Percentiles rank a stretch among this genome's conserved stretches.
Evolutionary conservation across 352 stramenopile species (phyloP).

Genomic region (Phytopythium sindhum): DNA sequence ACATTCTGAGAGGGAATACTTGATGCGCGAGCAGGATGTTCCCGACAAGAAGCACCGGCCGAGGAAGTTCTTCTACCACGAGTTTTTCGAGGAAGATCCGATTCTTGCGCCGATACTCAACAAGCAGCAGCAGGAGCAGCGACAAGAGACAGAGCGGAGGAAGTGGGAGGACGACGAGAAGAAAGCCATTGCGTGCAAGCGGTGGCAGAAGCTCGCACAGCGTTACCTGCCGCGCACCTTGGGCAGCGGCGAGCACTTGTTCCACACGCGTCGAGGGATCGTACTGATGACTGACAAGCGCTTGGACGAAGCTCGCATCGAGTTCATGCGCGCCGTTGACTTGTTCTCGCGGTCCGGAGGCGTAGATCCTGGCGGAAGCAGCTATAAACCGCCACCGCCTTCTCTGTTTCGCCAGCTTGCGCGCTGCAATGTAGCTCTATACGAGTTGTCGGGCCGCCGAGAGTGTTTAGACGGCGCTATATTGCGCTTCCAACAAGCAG

Average conservation of each 20-base stretch:
- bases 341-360: constrained; percentile 3
- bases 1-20: constrained; percentile 26
- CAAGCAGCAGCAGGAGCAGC: constrained; percentile 7
- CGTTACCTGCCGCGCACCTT: constrained; percentile 40
- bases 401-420: constrained; percentile 41
- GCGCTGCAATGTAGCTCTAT: constrained; percentile 37
- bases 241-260: constrained; percentile 18
- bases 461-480: constrained; percentile 37
- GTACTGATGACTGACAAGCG: constrained; percentile 38
- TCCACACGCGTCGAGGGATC: constrained; percentile 29
- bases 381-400: constrained; percentile 16
- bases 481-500: constrained; percentile 47
- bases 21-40: constrained; percentile 28
- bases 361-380: neutral
- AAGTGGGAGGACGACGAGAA: constrained; percentile 12
- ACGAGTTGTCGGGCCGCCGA: constrained; percentile 24
- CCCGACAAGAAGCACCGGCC: constrained; percentile 39
- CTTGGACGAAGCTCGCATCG: constrained; percentile 13
- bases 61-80: constrained; percentile 66
- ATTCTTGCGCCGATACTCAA: constrained; percentile 26
- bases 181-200: constrained; percentile 24
- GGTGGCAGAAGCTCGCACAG: constrained; percentile 38
- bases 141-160: neutral
- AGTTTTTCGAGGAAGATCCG: constrained; percentile 64
- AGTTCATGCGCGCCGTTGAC: constrained; percentile 11